Base-by-base conservation (phyloP, 345 rosid genomes). In the Euphorbia lathyris region DNA sequence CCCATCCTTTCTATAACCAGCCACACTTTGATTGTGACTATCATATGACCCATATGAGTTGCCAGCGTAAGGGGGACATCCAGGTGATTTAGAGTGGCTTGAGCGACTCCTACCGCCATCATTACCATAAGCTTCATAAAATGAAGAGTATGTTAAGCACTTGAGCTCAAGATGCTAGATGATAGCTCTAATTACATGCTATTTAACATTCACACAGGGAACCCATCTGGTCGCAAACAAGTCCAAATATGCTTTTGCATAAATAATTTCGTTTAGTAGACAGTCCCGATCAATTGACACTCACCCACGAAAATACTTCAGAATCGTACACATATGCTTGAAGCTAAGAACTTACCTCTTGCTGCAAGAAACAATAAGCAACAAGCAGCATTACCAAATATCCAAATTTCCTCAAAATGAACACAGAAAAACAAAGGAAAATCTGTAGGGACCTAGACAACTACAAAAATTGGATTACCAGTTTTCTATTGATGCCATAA, bases 101-200 rank as follows among this genome's bases (percentile, higher is more conserved):
- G 93, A 85, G 77, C 78, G 92, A 79, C 94, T 74, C 82, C 96
- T 89, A 86, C 88, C 89, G 79, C 96, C 90, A 59, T 88, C 96
- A 86, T 88, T 92, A 84, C 97, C 97, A 85, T 87, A 89, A 90
- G 99, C 99, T 96, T 90, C 98, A 92, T 57, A 79, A 89, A 96
- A 90, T 74, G 91, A 90, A 88, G 84, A 87, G 84, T 71, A 77
- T 58, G 96, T 89, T 84, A 95, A 86, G 93, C 84, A 81, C 87
- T 78, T 84, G 89, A 79, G 29, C 75, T 82, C 74, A 70, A 80
- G 80, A 81, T 80, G 88, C 80, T 78, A 87, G 76, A 82, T 66
- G 77, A 84, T 73, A 76, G 84, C 83, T 82, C 83, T 77, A 88
- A 74, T 72, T 59, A 82, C 66, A 85, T 68, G 56, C 74, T 78